phyloP scores from a whole-genome alignment of 108 stramenopile species.

The Poteriospumella lacustris region DNA sequence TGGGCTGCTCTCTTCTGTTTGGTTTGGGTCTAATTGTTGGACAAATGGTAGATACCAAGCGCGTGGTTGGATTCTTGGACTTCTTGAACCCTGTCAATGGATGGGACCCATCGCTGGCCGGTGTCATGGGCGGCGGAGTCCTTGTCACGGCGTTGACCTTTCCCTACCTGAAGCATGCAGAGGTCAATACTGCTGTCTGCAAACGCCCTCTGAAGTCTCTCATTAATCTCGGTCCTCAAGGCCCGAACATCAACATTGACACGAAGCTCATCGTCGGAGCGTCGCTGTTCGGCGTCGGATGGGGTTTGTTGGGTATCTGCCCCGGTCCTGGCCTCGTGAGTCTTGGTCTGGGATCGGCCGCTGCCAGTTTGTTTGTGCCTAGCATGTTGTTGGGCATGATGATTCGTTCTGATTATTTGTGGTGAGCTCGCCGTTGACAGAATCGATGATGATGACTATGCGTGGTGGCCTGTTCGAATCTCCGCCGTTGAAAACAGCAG shows the following conservation, averaged over 20 bases:
- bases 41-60: conserved; percentile 61
- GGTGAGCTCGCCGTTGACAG: too few relatives aligned
- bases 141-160: background rate
- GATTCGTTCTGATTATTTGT: too few relatives aligned
- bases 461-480: too few relatives aligned
- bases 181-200: too few relatives aligned
- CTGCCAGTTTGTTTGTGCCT: conserved; percentile 22
- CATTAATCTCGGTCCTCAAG: too few relatives aligned
- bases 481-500: too few relatives aligned
- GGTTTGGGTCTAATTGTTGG: conserved; percentile 58
- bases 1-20: conserved; percentile 45
- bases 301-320: conserved; percentile 39
- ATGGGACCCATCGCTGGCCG: conserved; percentile 71
- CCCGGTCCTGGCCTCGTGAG: conserved; percentile 34
- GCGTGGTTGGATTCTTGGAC: conserved; percentile 67
- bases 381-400: conserved; percentile 22
- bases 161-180: background rate
- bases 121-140: conserved; percentile 64
- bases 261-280: conserved; percentile 27
- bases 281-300: conserved; percentile 36
- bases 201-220: too few relatives aligned
- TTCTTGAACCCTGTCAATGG: conserved; percentile 37
- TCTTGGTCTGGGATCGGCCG: background rate
- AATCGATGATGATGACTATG: too few relatives aligned
- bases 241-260: conserved; percentile 16